Evolutionary conservation across 2,329 filamentous ascomycete genomes (phyloP).

Genomic region (Nakataea oryzae): DNA sequence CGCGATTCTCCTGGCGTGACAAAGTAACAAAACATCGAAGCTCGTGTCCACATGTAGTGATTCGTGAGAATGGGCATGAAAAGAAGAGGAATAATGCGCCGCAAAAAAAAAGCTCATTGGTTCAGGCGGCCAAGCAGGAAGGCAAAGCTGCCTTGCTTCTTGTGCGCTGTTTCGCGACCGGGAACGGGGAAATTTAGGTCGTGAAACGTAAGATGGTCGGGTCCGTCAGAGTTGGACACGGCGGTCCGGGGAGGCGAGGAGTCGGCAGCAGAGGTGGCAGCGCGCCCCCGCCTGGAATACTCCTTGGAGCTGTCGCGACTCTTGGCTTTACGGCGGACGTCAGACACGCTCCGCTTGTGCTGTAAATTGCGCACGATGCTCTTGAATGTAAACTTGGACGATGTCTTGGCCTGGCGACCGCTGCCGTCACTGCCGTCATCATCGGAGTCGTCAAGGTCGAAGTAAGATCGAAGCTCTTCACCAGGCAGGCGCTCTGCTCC

Average conservation of each 20-base stretch:
- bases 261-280: constrained; percentile 2
- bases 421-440: constrained; percentile 6
- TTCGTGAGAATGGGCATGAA: background rate
- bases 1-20: background rate
- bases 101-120: no score
- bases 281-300: constrained; percentile 4
- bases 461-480: background rate
- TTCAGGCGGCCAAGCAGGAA: background rate
- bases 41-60: background rate
- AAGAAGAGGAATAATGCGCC: background rate
- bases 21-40: background rate
- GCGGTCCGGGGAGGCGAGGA: constrained; percentile 9
- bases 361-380: background rate
- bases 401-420: background rate
- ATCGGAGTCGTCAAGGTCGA: constrained; percentile 11
- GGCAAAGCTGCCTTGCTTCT: background rate
- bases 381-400: background rate
- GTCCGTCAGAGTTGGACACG: background rate
- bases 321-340: constrained; percentile 14
- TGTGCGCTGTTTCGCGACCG: background rate
- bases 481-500: background rate
- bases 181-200: background rate
- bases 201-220: background rate
- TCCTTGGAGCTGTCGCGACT: constrained; percentile 4
- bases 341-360: constrained; percentile 24